Percentiles rank a stretch among this genome's conserved stretches.
Evolutionary conservation across 2,329 filamentous ascomycete genomes (phyloP).

Genomic region (Trichoderma arundinaceum): DNA sequence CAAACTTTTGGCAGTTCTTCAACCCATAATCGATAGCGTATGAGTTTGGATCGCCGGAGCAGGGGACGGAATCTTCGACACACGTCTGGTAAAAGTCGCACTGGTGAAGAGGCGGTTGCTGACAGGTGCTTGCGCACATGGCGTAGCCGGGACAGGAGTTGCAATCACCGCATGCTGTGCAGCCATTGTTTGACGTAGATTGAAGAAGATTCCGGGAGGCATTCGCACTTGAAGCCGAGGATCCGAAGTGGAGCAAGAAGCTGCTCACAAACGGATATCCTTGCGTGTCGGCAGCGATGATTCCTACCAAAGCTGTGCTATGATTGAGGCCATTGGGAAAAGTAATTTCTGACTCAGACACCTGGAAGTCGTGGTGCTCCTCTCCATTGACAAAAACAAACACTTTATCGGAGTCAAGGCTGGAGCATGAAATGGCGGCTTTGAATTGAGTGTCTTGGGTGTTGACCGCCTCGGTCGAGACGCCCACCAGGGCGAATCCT

Average conservation of each 20-base stretch:
- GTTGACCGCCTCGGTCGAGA: slow-evolving; percentile 6
- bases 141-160: slow-evolving; percentile 11
- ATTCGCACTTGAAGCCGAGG: neutral
- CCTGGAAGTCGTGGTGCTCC: slow-evolving; percentile 13
- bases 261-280: slow-evolving; percentile 28
- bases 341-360: slow-evolving; percentile 4
- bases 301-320: slow-evolving; percentile 18
- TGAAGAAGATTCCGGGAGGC: neutral
- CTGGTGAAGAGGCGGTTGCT: slow-evolving; percentile 9
- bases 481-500: slow-evolving; percentile 24
- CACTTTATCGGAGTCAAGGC: slow-evolving; percentile 6
- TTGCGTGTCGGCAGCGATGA: slow-evolving; percentile 25
- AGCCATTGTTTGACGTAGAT: neutral
- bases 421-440: slow-evolving; percentile 24
- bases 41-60: neutral
- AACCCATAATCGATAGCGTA: slow-evolving; percentile 26
- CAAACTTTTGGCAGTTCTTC: slow-evolving; percentile 26
- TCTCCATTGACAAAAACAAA: slow-evolving; percentile 29
- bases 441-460: slow-evolving; percentile 13
- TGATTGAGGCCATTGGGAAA: slow-evolving; percentile 19
- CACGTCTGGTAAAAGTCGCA: slow-evolving; percentile 29
- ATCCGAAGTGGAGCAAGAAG: slow-evolving; percentile 17
- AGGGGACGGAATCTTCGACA: slow-evolving; percentile 23
- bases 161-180: neutral
- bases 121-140: slow-evolving; percentile 23